These are phyloP conservation scores for Rhodotorula kratochvilovae DNA, from an alignment of 768 basidiomycete genomes.

Conservation along the genomic window DNA sequence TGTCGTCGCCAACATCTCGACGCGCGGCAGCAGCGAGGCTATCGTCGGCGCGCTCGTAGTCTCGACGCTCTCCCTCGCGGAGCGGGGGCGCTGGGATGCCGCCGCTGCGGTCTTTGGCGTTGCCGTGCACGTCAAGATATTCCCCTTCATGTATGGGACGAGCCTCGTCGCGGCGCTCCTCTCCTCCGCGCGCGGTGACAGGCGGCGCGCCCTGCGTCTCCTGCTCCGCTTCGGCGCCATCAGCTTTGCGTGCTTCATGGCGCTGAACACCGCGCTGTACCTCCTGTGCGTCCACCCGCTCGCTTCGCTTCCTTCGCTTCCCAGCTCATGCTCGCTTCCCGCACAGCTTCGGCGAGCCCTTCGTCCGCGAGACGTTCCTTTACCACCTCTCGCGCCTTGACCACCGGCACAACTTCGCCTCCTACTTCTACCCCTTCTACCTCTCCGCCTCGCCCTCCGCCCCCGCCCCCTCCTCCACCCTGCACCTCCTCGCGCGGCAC, in stretches of 20 bases:
- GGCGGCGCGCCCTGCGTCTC: neutral
- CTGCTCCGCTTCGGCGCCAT: conserved; percentile 62
- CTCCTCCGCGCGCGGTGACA: neutral
- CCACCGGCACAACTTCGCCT: conserved; percentile 97
- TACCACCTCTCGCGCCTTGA: conserved; percentile 88
- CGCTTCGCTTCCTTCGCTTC: neutral
- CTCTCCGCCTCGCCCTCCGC: conserved; percentile 50
- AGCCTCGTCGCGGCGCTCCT: conserved; percentile 57
- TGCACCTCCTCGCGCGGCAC: conserved; percentile 15
- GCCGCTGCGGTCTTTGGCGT: conserved; percentile 73
- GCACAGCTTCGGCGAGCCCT: conserved; percentile 85
- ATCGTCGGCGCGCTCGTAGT: conserved; percentile 76
- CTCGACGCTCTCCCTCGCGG: conserved; percentile 57
- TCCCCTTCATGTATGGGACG: conserved; percentile 86
- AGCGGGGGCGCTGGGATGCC: conserved; percentile 52
- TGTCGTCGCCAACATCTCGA: conserved; percentile 90
- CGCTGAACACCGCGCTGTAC: conserved; percentile 65
- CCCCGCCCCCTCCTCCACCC: neutral
- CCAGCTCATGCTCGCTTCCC: neutral
- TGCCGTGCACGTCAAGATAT: conserved; percentile 94
- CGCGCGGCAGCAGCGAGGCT: conserved; percentile 91
- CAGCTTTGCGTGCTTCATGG: conserved; percentile 64
- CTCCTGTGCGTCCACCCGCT: conserved; percentile 58
- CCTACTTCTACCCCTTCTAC: conserved; percentile 93
- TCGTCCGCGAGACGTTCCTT: conserved; percentile 83